A percentile compares a stretch with the other conserved stretches of the same genome.
Conservation (phyloP, 805 yeast genomes). For the Wickerhamiella azymoides region DNA sequence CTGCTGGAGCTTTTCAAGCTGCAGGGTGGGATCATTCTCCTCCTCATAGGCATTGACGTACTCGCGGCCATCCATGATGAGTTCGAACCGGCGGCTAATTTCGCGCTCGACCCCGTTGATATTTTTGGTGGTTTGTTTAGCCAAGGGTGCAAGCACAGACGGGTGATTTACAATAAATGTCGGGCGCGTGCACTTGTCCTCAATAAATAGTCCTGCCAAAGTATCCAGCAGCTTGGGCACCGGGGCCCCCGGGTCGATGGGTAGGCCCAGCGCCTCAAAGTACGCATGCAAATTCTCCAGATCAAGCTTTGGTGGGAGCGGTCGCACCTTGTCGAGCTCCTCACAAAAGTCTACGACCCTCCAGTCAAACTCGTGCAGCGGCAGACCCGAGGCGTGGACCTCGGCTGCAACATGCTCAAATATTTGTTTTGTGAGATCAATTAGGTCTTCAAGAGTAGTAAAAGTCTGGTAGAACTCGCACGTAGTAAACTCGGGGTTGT, state of each 20-base stretch:
- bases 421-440: constrained; percentile 47
- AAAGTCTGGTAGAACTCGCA: constrained; percentile 79
- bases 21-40: constrained; percentile 75
- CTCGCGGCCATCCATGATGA: constrained; percentile 69
- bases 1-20: constrained; percentile 42
- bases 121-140: constrained; percentile 40
- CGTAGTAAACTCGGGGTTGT: constrained; percentile 86
- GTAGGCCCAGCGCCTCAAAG: constrained; percentile 9
- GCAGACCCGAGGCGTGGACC: constrained; percentile 13
- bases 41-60: constrained; percentile 91
- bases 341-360: constrained; percentile 49
- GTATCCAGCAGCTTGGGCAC: constrained; percentile 50
- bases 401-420: constrained; percentile 30
- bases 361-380: constrained; percentile 20
- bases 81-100: constrained; percentile 63
- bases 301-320: constrained; percentile 34
- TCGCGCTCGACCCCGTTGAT: constrained; percentile 21
- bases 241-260: constrained; percentile 22
- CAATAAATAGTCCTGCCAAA: constrained; percentile 48
- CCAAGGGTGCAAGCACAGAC: constrained; percentile 68
- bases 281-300: constrained; percentile 28
- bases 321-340: constrained; percentile 45
- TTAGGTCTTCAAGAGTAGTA: constrained; percentile 51
- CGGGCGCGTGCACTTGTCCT: constrained; percentile 50
- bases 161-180: constrained; percentile 76